Conservation (phyloP, 2,329 filamentous ascomycete genomes). For the Cladosporium austrohemisphaericum region DNA sequence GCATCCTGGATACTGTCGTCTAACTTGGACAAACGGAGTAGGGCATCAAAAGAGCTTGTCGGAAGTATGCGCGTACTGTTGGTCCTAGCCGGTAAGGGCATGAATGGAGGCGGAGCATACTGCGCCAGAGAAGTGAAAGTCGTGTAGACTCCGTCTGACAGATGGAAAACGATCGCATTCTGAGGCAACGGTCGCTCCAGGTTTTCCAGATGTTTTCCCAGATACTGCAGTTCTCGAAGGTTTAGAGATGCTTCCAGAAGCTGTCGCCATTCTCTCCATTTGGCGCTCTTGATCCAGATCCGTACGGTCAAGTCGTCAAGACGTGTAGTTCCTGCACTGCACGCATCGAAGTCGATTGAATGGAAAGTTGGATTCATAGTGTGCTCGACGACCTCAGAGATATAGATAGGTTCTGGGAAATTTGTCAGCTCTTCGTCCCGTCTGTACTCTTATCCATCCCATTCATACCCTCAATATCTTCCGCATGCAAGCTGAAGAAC, state of each 20-base stretch:
- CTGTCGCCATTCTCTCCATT: conserved; percentile 55
- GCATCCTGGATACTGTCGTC: conserved; percentile 91
- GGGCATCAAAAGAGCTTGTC: conserved; percentile 78
- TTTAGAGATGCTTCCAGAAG: conserved; percentile 71
- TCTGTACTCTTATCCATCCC: not conserved
- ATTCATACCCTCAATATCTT: conserved; percentile 45
- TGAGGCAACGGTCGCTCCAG: conserved; percentile 71
- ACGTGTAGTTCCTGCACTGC: conserved; percentile 62
- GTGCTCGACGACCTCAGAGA: conserved; percentile 75
- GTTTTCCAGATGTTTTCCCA: conserved; percentile 61
- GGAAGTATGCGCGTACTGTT: conserved; percentile 45
- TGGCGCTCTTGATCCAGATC: conserved; percentile 65
- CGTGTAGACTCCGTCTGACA: conserved; percentile 82
- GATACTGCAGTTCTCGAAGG: conserved; percentile 70
- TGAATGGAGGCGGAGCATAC: conserved; percentile 19
- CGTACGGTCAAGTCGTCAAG: conserved; percentile 62
- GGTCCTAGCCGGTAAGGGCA: conserved; percentile 24
- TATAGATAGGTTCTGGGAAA: conserved; percentile 69
- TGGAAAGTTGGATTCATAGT: conserved; percentile 90
- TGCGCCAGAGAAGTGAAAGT: conserved; percentile 25
- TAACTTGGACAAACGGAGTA: conserved; percentile 84
- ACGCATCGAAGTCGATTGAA: conserved; percentile 70
- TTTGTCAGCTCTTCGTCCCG: conserved; percentile 19
- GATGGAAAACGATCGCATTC: conserved; percentile 81
- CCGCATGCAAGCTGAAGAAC: conserved; percentile 80